Conservation (phyloP, 768 basidiomycete genomes). For the Mycena leptocephala region DNA sequence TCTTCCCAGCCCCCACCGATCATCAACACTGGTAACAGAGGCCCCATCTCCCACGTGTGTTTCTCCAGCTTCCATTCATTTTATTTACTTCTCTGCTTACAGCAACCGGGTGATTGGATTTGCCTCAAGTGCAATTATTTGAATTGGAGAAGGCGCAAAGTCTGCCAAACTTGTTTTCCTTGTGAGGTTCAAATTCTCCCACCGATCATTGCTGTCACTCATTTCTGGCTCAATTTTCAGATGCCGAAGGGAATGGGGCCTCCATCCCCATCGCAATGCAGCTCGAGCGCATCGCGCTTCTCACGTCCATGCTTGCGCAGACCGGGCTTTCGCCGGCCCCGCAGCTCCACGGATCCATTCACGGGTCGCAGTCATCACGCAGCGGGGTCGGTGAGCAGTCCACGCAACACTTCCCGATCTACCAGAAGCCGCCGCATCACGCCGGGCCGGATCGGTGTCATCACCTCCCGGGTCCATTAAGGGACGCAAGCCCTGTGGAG, state of each 20-base stretch:
- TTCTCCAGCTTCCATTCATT: neutral
- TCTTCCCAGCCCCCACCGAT: slow-evolving; percentile 82
- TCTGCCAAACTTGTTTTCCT: slow-evolving; percentile 91
- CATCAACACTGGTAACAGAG: slow-evolving; percentile 90
- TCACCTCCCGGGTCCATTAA: slow-evolving; percentile 34
- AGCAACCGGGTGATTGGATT: slow-evolving; percentile 88
- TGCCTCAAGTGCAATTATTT: slow-evolving; percentile 90
- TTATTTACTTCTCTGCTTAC: slow-evolving; percentile 33
- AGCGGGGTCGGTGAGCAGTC: slow-evolving; percentile 63
- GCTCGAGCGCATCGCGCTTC: slow-evolving; percentile 85
- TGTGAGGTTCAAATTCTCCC: slow-evolving; percentile 63
- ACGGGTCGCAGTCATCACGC: slow-evolving; percentile 67
- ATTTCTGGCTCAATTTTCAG: slow-evolving; percentile 56
- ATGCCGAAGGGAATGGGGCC: slow-evolving; percentile 91
- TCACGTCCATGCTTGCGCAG: slow-evolving; percentile 81
- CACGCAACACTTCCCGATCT: slow-evolving; percentile 61
- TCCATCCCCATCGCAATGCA: slow-evolving; percentile 90
- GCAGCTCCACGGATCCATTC: slow-evolving; percentile 20
- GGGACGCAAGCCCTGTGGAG: slow-evolving; percentile 28
- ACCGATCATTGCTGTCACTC: slow-evolving; percentile 18
- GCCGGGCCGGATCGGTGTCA: slow-evolving; percentile 20
- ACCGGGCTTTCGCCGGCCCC: slow-evolving; percentile 52
- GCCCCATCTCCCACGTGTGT: slow-evolving; percentile 88
- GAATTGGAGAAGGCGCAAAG: slow-evolving; percentile 91
- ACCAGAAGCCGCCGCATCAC: slow-evolving; percentile 74